These are phyloP conservation scores for Microcera coccophila DNA, from an alignment of 2,329 filamentous ascomycete genomes.

Conservation along the genomic window DNA sequence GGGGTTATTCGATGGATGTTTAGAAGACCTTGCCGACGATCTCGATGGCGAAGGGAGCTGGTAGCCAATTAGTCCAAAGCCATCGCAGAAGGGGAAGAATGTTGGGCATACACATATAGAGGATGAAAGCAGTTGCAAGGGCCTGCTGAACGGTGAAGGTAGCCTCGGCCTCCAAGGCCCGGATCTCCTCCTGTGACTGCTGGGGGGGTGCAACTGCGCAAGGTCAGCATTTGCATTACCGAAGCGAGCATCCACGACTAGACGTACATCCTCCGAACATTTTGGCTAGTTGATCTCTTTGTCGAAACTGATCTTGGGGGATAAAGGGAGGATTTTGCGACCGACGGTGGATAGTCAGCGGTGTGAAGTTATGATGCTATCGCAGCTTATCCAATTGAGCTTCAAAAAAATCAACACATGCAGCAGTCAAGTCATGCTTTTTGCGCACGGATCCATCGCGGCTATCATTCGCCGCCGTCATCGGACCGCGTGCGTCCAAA, in stretches of 20 bases:
- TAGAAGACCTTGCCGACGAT: conserved; percentile 45
- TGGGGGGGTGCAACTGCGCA: conserved; percentile 62
- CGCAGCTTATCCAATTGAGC: conserved; percentile 12
- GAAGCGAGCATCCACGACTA: background rate
- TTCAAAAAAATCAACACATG: conserved; percentile 19
- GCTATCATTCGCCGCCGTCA: background rate
- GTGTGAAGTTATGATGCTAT: conserved; percentile 24
- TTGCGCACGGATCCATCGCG: conserved; percentile 14
- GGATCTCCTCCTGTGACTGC: conserved; percentile 66
- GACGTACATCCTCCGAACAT: conserved; percentile 64
- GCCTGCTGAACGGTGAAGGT: conserved; percentile 64
- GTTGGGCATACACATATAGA: conserved; percentile 68
- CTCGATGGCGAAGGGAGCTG: conserved; percentile 58
- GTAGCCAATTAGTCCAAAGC: conserved; percentile 8
- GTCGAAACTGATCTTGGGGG: background rate
- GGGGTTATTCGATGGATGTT: conserved; percentile 6
- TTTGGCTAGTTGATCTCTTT: conserved; percentile 25
- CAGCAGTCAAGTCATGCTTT: too few relatives aligned
- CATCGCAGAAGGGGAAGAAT: too few relatives aligned
- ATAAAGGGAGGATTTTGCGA: background rate
- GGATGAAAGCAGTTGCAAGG: conserved; percentile 59
- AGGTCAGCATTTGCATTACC: conserved; percentile 19
- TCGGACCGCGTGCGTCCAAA: background rate
- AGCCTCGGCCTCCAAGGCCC: conserved; percentile 64
- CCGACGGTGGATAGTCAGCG: conserved; percentile 7